A percentile compares a stretch with the other conserved stretches of the same genome.
Conservation (phyloP, 306 rosid species). For the Ormosia semicastrata region DNA sequence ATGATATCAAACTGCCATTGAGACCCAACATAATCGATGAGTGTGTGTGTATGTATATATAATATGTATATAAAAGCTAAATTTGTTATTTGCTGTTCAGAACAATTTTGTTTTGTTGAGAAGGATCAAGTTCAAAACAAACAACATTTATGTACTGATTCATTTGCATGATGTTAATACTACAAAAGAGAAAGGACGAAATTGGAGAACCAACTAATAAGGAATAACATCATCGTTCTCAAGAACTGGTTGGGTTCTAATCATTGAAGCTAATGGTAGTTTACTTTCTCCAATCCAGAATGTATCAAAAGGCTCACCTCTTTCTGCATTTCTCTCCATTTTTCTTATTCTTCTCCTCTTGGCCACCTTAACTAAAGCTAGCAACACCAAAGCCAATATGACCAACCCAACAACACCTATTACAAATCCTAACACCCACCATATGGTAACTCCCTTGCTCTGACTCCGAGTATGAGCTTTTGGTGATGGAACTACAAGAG, state of each 20-base stretch:
- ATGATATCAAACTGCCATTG: not conserved
- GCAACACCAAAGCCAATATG: slow-evolving; percentile 33
- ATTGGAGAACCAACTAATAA: not conserved
- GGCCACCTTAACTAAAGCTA: slow-evolving; percentile 25
- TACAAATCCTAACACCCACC: slow-evolving; percentile 57
- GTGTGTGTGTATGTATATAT: not conserved
- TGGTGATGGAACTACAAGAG: slow-evolving; percentile 55
- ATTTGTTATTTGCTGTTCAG: slow-evolving; percentile 6
- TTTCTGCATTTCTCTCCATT: slow-evolving; percentile 70
- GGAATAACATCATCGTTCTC: slow-evolving; percentile 45
- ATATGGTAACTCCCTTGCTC: not conserved
- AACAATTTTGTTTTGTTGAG: not conserved
- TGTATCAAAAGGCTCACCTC: slow-evolving; percentile 55
- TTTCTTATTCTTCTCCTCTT: slow-evolving; percentile 41
- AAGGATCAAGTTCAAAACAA: slow-evolving; percentile 2
- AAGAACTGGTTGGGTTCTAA: slow-evolving; percentile 79
- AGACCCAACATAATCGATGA: not conserved
- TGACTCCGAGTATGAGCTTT: not conserved
- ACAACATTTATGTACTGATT: slow-evolving; percentile 4
- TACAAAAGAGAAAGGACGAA: not conserved
- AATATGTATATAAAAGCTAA: not conserved
- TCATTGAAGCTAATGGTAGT: slow-evolving; percentile 74
- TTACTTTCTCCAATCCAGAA: slow-evolving; percentile 80
- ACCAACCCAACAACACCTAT: slow-evolving; percentile 51
- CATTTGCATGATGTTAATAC: slow-evolving; percentile 15